Conservation (phyloP, 306 rosid genomes). For the Lathyrus sativus region DNA sequence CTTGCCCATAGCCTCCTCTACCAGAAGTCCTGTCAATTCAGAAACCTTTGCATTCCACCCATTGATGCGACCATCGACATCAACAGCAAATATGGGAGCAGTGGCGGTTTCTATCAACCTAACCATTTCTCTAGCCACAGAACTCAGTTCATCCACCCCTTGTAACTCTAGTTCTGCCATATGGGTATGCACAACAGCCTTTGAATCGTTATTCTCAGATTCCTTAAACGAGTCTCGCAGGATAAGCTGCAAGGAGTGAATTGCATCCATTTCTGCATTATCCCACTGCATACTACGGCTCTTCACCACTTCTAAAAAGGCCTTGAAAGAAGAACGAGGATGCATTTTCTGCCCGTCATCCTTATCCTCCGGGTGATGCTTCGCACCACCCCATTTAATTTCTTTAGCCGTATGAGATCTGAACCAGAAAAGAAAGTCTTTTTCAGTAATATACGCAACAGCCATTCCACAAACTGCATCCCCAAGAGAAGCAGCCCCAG, state of each 20-base stretch:
- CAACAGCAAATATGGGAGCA: conserved; percentile 96
- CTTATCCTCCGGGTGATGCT: conserved; percentile 98
- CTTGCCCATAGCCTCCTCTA: conserved; percentile 92
- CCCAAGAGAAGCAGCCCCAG: conserved; percentile 87
- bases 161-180: conserved; percentile 61
- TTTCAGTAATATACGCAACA: conserved; percentile 80
- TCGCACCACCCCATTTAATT: conserved; percentile 98
- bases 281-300: conserved; percentile 98
- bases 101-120: conserved; percentile 98
- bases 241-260: conserved; percentile 95
- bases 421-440: conserved; percentile 91
- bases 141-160: conserved; percentile 89
- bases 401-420: conserved; percentile 92
- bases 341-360: conserved; percentile 98
- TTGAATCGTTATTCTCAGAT: conserved; percentile 63
- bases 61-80: conserved; percentile 77
- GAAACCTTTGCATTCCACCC: conserved; percentile 97
- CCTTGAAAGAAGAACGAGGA: conserved; percentile 97
- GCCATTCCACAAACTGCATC: conserved; percentile 98
- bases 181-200: conserved; percentile 64
- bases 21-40: conserved; percentile 88
- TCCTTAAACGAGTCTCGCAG: conserved; percentile 83
- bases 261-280: conserved; percentile 95
- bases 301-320: conserved; percentile 93
- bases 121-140: conserved; percentile 98